These are phyloP conservation scores for Metschnikowia similis DNA, from an alignment of 805 yeast species.

Conservation along the genomic window DNA sequence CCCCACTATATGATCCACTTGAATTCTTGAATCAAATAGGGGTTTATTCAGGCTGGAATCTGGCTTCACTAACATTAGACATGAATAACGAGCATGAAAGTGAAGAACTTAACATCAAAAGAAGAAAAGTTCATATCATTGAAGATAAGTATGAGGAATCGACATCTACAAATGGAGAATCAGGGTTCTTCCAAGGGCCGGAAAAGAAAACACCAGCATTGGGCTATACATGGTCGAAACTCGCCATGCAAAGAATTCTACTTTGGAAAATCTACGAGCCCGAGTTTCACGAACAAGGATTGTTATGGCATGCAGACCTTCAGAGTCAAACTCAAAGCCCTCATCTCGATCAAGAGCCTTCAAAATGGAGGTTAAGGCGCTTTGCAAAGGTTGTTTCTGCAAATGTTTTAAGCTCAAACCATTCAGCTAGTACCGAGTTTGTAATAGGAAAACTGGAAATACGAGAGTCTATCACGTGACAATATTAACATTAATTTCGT, in stretches of 20 bases:
- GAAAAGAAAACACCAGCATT: constrained; percentile 15
- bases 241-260: constrained; percentile 12
- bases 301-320: background rate
- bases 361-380: background rate
- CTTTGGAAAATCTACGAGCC: constrained; percentile 16
- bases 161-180: too few species aligned
- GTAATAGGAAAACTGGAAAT: background rate
- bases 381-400: constrained; percentile 8
- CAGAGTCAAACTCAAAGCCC: background rate
- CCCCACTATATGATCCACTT: constrained; percentile 29
- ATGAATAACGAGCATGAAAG: background rate
- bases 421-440: background rate
- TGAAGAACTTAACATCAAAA: background rate
- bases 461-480: constrained; percentile 1
- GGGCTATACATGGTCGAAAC: constrained; percentile 19
- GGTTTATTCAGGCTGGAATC: constrained; percentile 73
- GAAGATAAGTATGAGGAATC: background rate
- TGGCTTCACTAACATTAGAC: background rate
- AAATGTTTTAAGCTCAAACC: background rate
- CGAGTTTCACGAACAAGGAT: background rate
- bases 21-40: constrained; percentile 64
- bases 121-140: background rate
- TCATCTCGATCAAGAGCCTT: background rate
- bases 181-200: background rate
- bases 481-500: background rate